Percentiles rank a stretch among this genome's conserved stretches.
Conservation (phyloP, 805 yeast genomes). For the Tetrapisispora namnaoensis region DNA sequence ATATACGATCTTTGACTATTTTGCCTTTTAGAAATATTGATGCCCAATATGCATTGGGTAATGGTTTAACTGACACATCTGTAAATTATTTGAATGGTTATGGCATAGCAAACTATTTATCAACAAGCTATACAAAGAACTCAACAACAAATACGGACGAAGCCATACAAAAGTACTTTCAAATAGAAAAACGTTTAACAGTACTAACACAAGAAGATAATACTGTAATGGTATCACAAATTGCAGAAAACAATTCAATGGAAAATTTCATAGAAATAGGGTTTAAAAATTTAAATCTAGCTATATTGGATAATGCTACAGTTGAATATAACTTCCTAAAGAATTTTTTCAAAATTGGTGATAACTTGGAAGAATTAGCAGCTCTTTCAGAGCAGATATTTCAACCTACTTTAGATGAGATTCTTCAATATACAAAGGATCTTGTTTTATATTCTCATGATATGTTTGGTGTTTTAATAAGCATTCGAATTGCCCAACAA, state of each 20-base stretch:
- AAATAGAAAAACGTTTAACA: slow-evolving; percentile 49
- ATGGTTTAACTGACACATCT: slow-evolving; percentile 23
- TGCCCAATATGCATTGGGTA: slow-evolving; percentile 46
- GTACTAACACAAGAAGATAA: slow-evolving; percentile 46
- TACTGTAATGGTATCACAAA: slow-evolving; percentile 68
- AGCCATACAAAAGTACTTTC: slow-evolving; percentile 44
- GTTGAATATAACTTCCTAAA: slow-evolving; percentile 67
- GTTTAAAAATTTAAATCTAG: slow-evolving; percentile 61
- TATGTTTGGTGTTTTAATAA: slow-evolving; percentile 65
- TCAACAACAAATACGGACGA: slow-evolving; percentile 13
- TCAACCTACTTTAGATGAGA: slow-evolving; percentile 41
- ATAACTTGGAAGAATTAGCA: slow-evolving; percentile 35
- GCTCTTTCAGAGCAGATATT: slow-evolving; percentile 42
- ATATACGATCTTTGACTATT: slow-evolving; percentile 60
- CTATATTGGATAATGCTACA: slow-evolving; percentile 64
- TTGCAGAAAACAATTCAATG: slow-evolving; percentile 67
- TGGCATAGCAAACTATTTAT: slow-evolving; percentile 22
- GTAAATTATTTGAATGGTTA: slow-evolving; percentile 15
- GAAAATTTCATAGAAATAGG: slow-evolving; percentile 64
- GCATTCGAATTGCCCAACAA: slow-evolving; percentile 61
- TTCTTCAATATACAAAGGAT: slow-evolving; percentile 40
- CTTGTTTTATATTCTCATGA: slow-evolving; percentile 43
- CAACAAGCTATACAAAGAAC: slow-evolving; percentile 12
- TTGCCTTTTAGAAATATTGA: slow-evolving; percentile 49
- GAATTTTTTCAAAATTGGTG: slow-evolving; percentile 52